These are phyloP conservation scores for Vachellia collinsii DNA, from an alignment of 306 rosid species.

Conservation along the genomic window DNA sequence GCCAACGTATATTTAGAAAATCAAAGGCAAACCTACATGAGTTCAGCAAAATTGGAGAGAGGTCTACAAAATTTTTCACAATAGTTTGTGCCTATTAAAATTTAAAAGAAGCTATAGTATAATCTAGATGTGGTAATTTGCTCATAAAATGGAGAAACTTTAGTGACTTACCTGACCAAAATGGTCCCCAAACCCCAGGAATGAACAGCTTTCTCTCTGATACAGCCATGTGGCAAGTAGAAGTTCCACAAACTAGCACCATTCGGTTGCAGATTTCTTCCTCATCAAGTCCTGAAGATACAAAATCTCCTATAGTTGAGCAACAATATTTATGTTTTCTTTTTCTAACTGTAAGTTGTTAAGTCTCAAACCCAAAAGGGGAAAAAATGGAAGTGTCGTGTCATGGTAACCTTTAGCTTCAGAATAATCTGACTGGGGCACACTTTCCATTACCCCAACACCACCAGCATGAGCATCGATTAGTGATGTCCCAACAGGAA, in stretches of 20 bases:
- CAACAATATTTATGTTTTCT: conserved; percentile 26
- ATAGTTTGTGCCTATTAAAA: conserved; percentile 23
- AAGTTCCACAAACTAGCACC: conserved; percentile 96
- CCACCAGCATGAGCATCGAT: conserved; percentile 99
- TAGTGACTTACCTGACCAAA: conserved; percentile 82
- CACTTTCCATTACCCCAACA: conserved; percentile 93
- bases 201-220: conserved; percentile 82
- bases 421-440: conserved; percentile 52
- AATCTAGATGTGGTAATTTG: conserved; percentile 16
- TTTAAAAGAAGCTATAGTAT: conserved; percentile 8
- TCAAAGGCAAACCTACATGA: not conserved
- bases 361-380: not conserved
- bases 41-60: not conserved
- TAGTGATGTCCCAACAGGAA: conserved; percentile 91
- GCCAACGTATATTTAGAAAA: not conserved
- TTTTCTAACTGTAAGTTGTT: conserved; percentile 9
- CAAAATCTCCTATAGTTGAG: conserved; percentile 27
- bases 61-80: not conserved
- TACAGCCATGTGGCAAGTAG: conserved; percentile 96
- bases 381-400: not conserved
- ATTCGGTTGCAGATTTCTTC: conserved; percentile 76
- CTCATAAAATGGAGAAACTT: conserved; percentile 33
- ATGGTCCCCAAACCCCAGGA: conserved; percentile 99
- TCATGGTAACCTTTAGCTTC: conserved; percentile 58
- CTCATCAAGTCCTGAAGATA: conserved; percentile 55